Percentiles rank a stretch among this genome's conserved stretches.
Conservation (phyloP, 163 green algal genomes). For the Prototheca cutis region DNA sequence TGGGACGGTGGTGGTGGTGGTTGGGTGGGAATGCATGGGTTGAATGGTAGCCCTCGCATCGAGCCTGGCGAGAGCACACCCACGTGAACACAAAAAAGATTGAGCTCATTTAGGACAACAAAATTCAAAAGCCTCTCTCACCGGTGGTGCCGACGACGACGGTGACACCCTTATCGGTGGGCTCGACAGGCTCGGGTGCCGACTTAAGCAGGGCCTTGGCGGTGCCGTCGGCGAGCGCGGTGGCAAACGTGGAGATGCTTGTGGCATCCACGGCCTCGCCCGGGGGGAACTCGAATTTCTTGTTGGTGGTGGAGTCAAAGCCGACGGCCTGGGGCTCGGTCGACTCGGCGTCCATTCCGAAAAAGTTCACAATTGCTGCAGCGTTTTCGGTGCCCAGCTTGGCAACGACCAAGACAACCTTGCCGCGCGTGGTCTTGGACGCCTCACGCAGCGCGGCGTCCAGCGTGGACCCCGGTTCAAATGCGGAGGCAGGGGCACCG, state of each 20-base stretch:
- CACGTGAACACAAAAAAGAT: no score
- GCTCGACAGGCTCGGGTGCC: slow-evolving; percentile 15
- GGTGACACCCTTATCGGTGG: slow-evolving; percentile 22
- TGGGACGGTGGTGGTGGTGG: no score
- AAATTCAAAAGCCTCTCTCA: no score
- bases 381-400: slow-evolving; percentile 37
- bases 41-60: no score
- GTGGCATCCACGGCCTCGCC: slow-evolving; percentile 5
- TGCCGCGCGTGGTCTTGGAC: slow-evolving; percentile 28
- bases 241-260: slow-evolving; percentile 15
- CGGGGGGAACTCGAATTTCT: slow-evolving; percentile 24
- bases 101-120: no score
- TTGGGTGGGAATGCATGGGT: no score
- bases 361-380: slow-evolving; percentile 60
- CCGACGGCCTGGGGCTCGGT: slow-evolving; percentile 17
- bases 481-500: slow-evolving; percentile 13
- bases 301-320: slow-evolving; percentile 14
- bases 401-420: slow-evolving; percentile 67
- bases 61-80: no score
- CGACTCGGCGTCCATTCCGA: slow-evolving; percentile 43
- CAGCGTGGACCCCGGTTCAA: slow-evolving; percentile 22
- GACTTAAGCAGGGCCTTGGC: slow-evolving; percentile 22
- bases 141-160: slow-evolving; percentile 16
- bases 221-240: slow-evolving; percentile 13
- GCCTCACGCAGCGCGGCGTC: slow-evolving; percentile 11